Evolutionary conservation across 352 stramenopile genomes (phyloP), one percentile per base, ranked within the genome.

Genomic region (Saprolegnia diclina): DNA sequence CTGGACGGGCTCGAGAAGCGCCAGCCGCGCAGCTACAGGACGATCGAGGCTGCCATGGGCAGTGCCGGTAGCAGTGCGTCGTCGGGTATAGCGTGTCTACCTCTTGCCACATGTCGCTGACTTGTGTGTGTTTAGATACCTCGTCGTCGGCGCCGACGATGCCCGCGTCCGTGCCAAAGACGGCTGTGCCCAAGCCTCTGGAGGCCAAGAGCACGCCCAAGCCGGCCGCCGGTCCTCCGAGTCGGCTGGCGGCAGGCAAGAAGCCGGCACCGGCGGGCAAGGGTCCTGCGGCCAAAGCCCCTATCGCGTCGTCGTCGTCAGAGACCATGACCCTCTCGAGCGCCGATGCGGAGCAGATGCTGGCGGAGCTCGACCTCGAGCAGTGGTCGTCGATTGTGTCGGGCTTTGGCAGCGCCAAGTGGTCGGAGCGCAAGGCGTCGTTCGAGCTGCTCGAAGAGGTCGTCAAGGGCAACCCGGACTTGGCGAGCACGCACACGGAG

Each of bases 371-470:
- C 42, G 70, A 79, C n/a, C 76, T 93, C n/a, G 79, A 84, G 4
- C 77, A 71, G 19, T 95, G 81, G 81, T 29, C 26, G 32, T 64
- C 71, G 0, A 86, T 91, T 48, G 54, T 79, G 7, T 74, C 83
- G 52, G 82, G 80, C 0, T 90, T 95, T 70, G 72, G 67, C 0
- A 94, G 85, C 44, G 59, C 79, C 10, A 93, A 94, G 59, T 95
- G 87, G 87, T 87, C 85, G 68, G 86, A 93, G 32, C 82, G 87
- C 3, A 95, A 93, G 75, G 74, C 48, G 55, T 82, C 84, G 19
- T 88, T 93, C 61, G 86, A 95, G 61, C 62, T 56, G 21, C 59
- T 95, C 10, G 83, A 94, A 63, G 76, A 76, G 26, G 89, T 80
- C 45, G 79, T 80, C 0, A 81, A 76, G 50, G 56, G 75, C 14